Evolutionary conservation across 768 basidiomycete species (phyloP).

Genomic region (Collybia sordida): DNA sequence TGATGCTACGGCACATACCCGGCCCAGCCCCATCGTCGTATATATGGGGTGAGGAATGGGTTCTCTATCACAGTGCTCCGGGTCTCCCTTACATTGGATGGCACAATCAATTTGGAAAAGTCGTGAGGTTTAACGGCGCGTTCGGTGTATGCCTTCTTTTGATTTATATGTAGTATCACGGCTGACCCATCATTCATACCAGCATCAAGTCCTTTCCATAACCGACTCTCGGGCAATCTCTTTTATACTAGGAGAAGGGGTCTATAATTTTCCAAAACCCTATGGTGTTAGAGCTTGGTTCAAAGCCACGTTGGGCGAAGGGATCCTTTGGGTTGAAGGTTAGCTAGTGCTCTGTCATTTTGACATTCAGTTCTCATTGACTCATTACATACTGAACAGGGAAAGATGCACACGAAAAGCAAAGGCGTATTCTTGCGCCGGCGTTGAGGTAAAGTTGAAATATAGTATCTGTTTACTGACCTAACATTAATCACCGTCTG

Average conservation of each 20-base stretch:
- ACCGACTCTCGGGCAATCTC: slow-evolving; percentile 52
- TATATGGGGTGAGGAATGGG: slow-evolving; percentile 65
- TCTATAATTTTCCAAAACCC: slow-evolving; percentile 63
- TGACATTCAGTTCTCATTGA: not conserved
- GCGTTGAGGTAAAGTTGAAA: slow-evolving; percentile 48
- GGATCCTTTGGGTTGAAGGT: slow-evolving; percentile 71
- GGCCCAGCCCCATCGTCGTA: slow-evolving; percentile 49
- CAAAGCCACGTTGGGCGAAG: slow-evolving; percentile 56
- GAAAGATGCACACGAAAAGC: slow-evolving; percentile 55
- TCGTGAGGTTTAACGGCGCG: slow-evolving; percentile 55
- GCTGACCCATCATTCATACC: slow-evolving; percentile 3
- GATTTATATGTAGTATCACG: not conserved
- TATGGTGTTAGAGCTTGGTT: slow-evolving; percentile 66
- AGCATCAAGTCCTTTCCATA: slow-evolving; percentile 61
- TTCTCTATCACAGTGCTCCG: slow-evolving; percentile 51
- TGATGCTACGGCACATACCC: slow-evolving; percentile 44
- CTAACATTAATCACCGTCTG: not conserved
- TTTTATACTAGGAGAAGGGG: slow-evolving; percentile 53
- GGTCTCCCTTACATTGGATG: slow-evolving; percentile 52
- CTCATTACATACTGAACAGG: slow-evolving; percentile 30
- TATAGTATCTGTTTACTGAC: not conserved
- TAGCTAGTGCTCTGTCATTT: not conserved
- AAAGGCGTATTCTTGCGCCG: slow-evolving; percentile 51
- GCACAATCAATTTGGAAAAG: slow-evolving; percentile 52
- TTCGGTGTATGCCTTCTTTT: slow-evolving; percentile 46